Conservation (phyloP, 805 yeast species). For the Ogataea siamensis region DNA sequence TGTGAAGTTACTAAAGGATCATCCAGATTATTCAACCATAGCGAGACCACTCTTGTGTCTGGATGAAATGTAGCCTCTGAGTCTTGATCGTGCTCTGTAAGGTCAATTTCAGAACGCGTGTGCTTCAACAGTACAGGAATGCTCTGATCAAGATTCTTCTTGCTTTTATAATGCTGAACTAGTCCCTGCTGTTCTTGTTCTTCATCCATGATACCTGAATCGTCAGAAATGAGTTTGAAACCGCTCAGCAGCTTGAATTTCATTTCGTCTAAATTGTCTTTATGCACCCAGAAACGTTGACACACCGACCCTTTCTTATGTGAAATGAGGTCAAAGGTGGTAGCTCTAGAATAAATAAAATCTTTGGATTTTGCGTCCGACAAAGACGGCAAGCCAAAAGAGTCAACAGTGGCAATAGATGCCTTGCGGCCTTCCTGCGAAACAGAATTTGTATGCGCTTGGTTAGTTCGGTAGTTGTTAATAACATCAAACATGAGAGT, state of each 20-base stretch:
- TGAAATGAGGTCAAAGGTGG: conserved; percentile 38
- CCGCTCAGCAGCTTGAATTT: conserved; percentile 45
- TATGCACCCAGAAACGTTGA: conserved; percentile 53
- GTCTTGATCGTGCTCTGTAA: conserved; percentile 2
- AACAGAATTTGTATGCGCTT: background rate
- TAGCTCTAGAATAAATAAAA: conserved; percentile 24
- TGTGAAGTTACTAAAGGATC: conserved; percentile 26
- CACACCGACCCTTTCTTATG: conserved; percentile 37
- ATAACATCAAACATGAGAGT: conserved; percentile 53
- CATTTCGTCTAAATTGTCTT: conserved; percentile 56
- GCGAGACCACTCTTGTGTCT: conserved; percentile 25
- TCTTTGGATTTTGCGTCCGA: conserved; percentile 10
- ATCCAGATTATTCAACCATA: conserved; percentile 32
- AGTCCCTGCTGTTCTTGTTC: conserved; percentile 8
- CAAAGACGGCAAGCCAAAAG: conserved; percentile 19
- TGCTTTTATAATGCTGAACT: conserved; percentile 5
- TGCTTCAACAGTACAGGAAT: conserved; percentile 15
- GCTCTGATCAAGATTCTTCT: background rate
- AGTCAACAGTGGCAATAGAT: conserved; percentile 25
- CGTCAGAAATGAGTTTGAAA: conserved; percentile 38
- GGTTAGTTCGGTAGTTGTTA: conserved; percentile 22
- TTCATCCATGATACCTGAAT: conserved; percentile 29
- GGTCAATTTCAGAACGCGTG: conserved; percentile 15
- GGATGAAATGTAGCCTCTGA: conserved; percentile 27
- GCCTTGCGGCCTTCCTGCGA: conserved; percentile 8